phyloP scores from a whole-genome alignment of 164 flowering plant genomes.

The Sextonia rubra region DNA sequence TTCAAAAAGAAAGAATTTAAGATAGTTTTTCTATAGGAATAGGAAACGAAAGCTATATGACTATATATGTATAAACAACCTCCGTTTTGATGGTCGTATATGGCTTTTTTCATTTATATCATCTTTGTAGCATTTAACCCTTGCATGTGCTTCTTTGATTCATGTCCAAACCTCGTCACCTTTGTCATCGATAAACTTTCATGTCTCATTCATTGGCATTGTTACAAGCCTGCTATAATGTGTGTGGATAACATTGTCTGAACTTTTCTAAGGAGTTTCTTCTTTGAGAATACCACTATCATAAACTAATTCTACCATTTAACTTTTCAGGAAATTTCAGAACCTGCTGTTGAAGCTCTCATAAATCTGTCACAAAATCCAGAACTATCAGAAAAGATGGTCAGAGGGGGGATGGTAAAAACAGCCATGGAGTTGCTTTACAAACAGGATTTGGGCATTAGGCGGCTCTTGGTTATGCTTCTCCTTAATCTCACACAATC shows the following conservation, averaged over 20 bases:
- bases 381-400: conserved; percentile 64
- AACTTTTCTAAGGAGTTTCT: neutral
- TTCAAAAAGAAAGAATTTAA: too few species aligned
- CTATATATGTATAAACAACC: too few species aligned
- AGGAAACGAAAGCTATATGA: too few species aligned
- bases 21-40: too few species aligned
- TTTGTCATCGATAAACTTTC: too few species aligned
- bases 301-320: neutral
- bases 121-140: too few species aligned
- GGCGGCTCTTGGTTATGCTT: conserved; percentile 69
- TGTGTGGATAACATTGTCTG: neutral
- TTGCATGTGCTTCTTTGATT: too few species aligned
- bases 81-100: too few species aligned
- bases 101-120: too few species aligned
- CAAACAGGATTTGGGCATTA: conserved; percentile 48
- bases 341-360: conserved; percentile 88
- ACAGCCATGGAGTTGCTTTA: conserved; percentile 62
- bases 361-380: conserved; percentile 78
- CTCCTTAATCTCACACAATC: conserved; percentile 80
- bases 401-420: conserved; percentile 56
- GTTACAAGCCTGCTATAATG: neutral
- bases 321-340: conserved; percentile 65
- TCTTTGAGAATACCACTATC: neutral
- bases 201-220: too few species aligned
- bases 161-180: too few species aligned